Percentiles rank a stretch among this genome's conserved stretches.
These are phyloP conservation scores for Lactarius quietus DNA, from an alignment of 768 basidiomycete species.

Conservation along the genomic window DNA sequence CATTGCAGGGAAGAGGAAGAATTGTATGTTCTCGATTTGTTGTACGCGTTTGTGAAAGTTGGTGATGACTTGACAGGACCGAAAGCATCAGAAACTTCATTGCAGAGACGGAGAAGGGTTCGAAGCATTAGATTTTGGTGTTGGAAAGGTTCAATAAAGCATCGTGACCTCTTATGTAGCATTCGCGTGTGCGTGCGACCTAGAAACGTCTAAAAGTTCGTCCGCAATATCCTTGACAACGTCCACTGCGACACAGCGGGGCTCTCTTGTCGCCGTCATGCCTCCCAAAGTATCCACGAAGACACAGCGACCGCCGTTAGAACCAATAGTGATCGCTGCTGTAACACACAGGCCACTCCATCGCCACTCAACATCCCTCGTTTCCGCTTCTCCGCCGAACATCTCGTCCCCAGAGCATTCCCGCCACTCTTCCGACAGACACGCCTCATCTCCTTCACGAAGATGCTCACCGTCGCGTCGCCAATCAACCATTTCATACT, in stretches of 20 bases:
- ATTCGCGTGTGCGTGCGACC: not conserved
- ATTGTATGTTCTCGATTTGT: conserved; percentile 54
- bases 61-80: conserved; percentile 45
- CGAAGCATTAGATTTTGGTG: conserved; percentile 44
- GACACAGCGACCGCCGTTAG: conserved; percentile 5
- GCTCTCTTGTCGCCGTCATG: not conserved
- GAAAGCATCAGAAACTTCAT: conserved; percentile 78
- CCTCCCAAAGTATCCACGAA: not conserved
- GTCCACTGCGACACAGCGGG: not conserved
- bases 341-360: conserved; percentile 45
- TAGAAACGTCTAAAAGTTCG: not conserved
- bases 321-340: conserved; percentile 30
- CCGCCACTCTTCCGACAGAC: conserved; percentile 9
- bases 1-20: conserved; percentile 71
- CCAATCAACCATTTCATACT: conserved; percentile 55
- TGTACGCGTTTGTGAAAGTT: conserved; percentile 25
- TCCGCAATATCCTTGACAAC: conserved; percentile 3
- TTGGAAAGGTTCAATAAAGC: conserved; percentile 12
- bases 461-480: conserved; percentile 34
- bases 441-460: conserved; percentile 28
- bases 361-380: conserved; percentile 30
- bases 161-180: not conserved
- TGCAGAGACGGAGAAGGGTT: conserved; percentile 78
- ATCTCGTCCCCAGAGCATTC: conserved; percentile 31
- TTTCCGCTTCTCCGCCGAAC: conserved; percentile 24